Conservation (phyloP, 2,329 filamentous ascomycete species). For the Balansia obtecta region DNA sequence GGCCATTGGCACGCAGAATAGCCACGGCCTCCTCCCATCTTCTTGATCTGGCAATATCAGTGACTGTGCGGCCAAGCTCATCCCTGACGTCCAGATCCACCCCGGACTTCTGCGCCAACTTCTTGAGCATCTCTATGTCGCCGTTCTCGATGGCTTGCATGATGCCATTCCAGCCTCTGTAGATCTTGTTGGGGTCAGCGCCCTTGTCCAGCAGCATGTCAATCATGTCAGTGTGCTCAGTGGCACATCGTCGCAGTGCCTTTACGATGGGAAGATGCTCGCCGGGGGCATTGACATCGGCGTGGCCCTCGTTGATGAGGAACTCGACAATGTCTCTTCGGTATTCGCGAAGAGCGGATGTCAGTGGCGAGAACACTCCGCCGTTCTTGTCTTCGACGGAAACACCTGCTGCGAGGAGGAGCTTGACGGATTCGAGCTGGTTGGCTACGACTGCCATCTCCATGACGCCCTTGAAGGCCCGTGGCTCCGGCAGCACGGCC, state of each 20-base stretch:
- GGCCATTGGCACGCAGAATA: slow-evolving; percentile 30
- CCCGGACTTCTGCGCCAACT: slow-evolving; percentile 36
- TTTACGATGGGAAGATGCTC: slow-evolving; percentile 63
- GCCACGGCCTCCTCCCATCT: slow-evolving; percentile 45
- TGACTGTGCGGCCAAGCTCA: slow-evolving; percentile 39
- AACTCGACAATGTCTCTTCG: slow-evolving; percentile 47
- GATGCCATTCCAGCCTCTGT: slow-evolving; percentile 53
- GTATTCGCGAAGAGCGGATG: slow-evolving; percentile 52
- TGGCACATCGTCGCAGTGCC: slow-evolving; percentile 46
- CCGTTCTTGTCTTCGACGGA: slow-evolving; percentile 61
- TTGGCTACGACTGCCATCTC: slow-evolving; percentile 56
- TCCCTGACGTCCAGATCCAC: slow-evolving; percentile 41
- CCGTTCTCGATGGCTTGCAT: slow-evolving; percentile 56
- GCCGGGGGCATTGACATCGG: slow-evolving; percentile 53
- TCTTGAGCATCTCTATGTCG: slow-evolving; percentile 37
- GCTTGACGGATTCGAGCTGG: slow-evolving; percentile 53
- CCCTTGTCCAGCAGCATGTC: slow-evolving; percentile 50
- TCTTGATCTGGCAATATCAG: slow-evolving; percentile 44
- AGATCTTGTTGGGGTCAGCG: slow-evolving; percentile 55
- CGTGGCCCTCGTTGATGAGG: slow-evolving; percentile 47
- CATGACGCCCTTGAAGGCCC: slow-evolving; percentile 52
- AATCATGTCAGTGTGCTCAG: slow-evolving; percentile 45
- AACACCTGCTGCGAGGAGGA: slow-evolving; percentile 51
- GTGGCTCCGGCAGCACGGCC: slow-evolving; percentile 41
- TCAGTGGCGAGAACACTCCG: slow-evolving; percentile 59